A percentile compares a stretch with the other conserved stretches of the same genome.
Evolutionary conservation across 2,329 filamentous ascomycete species (phyloP).

Genomic region (Cercospora beticola): DNA sequence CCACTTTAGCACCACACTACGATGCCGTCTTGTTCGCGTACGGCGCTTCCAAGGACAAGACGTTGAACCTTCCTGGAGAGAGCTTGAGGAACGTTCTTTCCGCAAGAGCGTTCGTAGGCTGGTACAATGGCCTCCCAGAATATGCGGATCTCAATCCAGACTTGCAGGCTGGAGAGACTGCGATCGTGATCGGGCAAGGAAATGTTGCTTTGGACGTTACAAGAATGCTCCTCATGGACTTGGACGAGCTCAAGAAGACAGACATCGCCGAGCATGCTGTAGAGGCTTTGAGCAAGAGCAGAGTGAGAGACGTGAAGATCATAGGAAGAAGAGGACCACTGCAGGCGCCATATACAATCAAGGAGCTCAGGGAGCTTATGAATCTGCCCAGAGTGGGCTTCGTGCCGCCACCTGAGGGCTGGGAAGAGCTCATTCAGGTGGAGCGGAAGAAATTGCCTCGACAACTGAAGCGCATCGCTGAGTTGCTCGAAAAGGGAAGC

Average conservation of each 20-base stretch:
- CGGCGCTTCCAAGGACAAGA: constrained; percentile 80
- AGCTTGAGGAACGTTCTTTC: constrained; percentile 76
- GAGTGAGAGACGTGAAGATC: constrained; percentile 76
- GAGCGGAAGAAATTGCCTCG: constrained; percentile 69
- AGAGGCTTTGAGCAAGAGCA: constrained; percentile 68
- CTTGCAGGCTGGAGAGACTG: constrained; percentile 73
- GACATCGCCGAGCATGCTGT: constrained; percentile 88
- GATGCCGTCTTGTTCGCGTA: constrained; percentile 92
- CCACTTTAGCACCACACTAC: constrained; percentile 74
- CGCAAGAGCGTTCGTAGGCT: constrained; percentile 90
- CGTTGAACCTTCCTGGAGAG: constrained; percentile 78
- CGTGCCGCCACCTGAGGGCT: constrained; percentile 50
- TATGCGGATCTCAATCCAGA: constrained; percentile 71
- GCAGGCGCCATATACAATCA: constrained; percentile 92
- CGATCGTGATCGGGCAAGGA: constrained; percentile 87
- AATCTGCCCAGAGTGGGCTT: constrained; percentile 72
- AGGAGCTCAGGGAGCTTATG: constrained; percentile 86
- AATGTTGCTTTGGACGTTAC: constrained; percentile 96
- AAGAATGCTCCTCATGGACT: constrained; percentile 74
- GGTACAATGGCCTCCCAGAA: constrained; percentile 95
- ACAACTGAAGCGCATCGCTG: constrained; percentile 72
- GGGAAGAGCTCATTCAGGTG: constrained; percentile 45
- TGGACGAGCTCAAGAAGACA: constrained; percentile 72
- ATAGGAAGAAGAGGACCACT: constrained; percentile 79
- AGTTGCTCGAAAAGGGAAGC: constrained; percentile 77